Base-by-base conservation (phyloP, 805 yeast species). In the Yarrowia porcina region DNA sequence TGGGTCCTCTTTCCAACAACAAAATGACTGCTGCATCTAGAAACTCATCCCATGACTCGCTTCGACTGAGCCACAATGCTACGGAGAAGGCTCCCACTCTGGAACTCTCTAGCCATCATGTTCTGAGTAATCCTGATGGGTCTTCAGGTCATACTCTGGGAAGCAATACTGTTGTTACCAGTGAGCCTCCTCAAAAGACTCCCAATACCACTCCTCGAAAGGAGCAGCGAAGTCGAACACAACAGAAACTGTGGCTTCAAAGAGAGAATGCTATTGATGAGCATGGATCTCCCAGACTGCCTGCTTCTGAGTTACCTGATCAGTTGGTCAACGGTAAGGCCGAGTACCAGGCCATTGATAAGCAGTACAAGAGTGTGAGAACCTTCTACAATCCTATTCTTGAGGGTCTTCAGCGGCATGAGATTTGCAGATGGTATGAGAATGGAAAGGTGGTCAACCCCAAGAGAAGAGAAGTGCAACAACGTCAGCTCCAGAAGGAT, bases 181-280 rank as follows among this genome's bases (percentile, higher is more conserved):
- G 17, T n/a, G 59, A 52, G 12, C 12, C 59, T 12, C 32, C 30
- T 12, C 32, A 36, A 17, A 23, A 52, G 11, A 36, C 42, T 1
- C 59, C 44, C 33, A 52, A 23, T 17, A 11, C 59, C 18, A 35
- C 59, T 6, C 44, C 59, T 10, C 42, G 44, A 20, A 52, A 36
- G 33, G 59, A 52, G 13, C 59, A 52, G 32, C 59, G 38, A 21
- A 52, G 44, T 7, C 60, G 96, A 74, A 89, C 96, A 0, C 96
- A 90, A 70, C 94, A 88, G 70, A 82, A 86, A 66, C 79, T 90
- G 59, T 89, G 96, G 96, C 76, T 90, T 33, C 96, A 70, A 39
- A 18, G 70, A 45, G 71, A 70, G 11, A 66, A 64, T 21, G 67
- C 65, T 9, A 65, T 63, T 49, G 64, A 56, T n/a, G 61, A 56